Base-by-base conservation (phyloP, 2,329 filamentous ascomycete species). In the Chaetomiaceae sp. region DNA sequence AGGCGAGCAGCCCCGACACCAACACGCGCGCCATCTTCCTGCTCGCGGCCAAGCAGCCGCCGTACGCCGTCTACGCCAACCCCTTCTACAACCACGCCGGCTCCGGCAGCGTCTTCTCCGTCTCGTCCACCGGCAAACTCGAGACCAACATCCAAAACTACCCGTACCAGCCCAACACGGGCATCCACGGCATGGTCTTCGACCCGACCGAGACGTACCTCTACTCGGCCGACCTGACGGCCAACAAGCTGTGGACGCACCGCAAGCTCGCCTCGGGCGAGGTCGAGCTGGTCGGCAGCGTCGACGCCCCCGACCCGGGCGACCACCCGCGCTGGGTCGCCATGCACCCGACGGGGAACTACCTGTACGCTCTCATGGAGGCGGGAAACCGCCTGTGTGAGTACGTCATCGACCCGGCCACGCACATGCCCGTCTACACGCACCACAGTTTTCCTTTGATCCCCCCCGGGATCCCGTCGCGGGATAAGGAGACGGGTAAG, bases 241-340 rank as follows among this genome's bases (percentile, higher is more conserved):
- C 82, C 55, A 90, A 91, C 73, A 87, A 87, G 71, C 75, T 95
- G 61, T 95, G 90, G 90, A 87, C 86, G 20, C 90, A 95, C 71
- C 82, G 82, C 67, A 91, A 91, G 69, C 78, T 54, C 8, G 81
- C 55, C 50, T 75, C 79, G 3, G 86, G 86, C 15, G 74, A 78
- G 47, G 72, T 94, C 53, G 78, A 82, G 45, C 79, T 91, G 19
- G 79, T 92, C 51, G 89, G 88, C 61, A 83, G 79, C 65, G 77
- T 91, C 31, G 81, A 87, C 58, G 89, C 89, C 25, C 88, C 89
- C 0, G 77, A 79, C 42, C 71, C 80, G 3, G 78, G 78, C 56
- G 90, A 95, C 69, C 90, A 94, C 68, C 90, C 90, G 15, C 82
- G 90, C 64, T 95, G 90, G 90, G 88, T 95, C 14, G 89, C 89